Percentiles rank a stretch among this genome's conserved stretches.
Conservation (phyloP, 345 rosid species). For the Acer negundo region DNA sequence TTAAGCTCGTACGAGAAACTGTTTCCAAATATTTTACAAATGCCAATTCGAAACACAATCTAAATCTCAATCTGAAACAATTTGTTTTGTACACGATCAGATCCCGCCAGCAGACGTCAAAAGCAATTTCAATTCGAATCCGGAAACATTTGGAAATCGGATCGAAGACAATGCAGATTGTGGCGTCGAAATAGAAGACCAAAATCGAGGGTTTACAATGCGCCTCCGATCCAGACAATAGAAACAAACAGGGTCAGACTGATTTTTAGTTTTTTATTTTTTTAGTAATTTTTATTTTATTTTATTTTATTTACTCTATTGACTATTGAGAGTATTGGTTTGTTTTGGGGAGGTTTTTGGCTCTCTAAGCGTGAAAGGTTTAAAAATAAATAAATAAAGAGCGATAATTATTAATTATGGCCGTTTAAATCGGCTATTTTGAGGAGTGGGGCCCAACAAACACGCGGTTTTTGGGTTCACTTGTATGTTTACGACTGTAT, state of each 20-base stretch:
- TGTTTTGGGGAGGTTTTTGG: constrained; percentile 11
- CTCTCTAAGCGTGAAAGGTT: constrained; percentile 6
- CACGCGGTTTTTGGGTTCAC: constrained; percentile 7
- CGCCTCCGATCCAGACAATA: constrained; percentile 13
- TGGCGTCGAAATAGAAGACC: constrained; percentile 18
- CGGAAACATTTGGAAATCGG: background rate
- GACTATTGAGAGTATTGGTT: background rate
- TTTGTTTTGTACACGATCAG: background rate
- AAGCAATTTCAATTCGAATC: background rate
- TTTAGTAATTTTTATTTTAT: background rate
- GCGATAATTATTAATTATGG: constrained; percentile 17
- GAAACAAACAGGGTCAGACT: background rate
- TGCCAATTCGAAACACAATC: background rate
- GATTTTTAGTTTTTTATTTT: background rate
- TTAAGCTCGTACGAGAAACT: background rate
- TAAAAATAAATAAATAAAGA: background rate
- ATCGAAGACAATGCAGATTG: constrained; percentile 22
- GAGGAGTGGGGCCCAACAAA: constrained; percentile 8
- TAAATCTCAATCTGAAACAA: background rate
- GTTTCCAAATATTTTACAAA: background rate
- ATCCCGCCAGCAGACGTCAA: background rate
- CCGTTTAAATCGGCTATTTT: constrained; percentile 1
- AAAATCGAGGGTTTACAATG: constrained; percentile 9
- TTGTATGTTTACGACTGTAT: no score
- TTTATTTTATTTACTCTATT: no score